Evolutionary conservation across 1,139 yeast species (phyloP), one percentile per base, ranked within the genome.

Genomic region (Ashbya aceris): DNA sequence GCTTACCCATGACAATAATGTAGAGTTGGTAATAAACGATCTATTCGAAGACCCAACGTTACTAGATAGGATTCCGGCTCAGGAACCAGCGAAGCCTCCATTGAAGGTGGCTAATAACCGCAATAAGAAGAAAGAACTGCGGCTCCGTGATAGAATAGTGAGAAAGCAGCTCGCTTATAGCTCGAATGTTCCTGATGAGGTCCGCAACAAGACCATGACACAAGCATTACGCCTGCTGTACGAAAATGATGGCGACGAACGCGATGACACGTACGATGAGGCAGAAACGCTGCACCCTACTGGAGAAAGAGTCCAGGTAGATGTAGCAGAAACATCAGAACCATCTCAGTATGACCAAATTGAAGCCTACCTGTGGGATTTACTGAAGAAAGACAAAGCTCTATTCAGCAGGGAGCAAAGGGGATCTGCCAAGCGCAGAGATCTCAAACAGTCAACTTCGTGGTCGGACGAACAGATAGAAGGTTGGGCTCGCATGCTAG

Each of bases 381-480:
- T 73, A 8, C 78, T 73, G 58, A 77, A 74, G 50, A 64, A 67
- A 5, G 70, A 74, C 38, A 80, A 81, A 0, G 63, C 64, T 1
- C 54, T 67, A 8, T 80, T 89, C 49, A 71, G 65, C 7, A 70
- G 74, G 46, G 49, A 64, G 0, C 60, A 68, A 5, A 68, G 96
- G 45, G 76, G 78, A 40, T 55, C 79, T 0, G 62, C 68, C 32
- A 61, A 55, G 8, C 69, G 96, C 44, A 64, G 66, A 27, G 73
- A 70, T 17, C 63, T 86, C 54, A 76, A 72, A 50, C 56, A 61
- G 11, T 65, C 66, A 31, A 74, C 80, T 0, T 68, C 68, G 1
- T 84, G 95, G 95, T 69, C 87, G 0, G 91, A 87, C 59, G 96
- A 85, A 56, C 95, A 86, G 59, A 76, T 89, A 37, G 96, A 89